Conservation (phyloP, 352 stramenopile genomes). For the Phytophthora capsici region DNA sequence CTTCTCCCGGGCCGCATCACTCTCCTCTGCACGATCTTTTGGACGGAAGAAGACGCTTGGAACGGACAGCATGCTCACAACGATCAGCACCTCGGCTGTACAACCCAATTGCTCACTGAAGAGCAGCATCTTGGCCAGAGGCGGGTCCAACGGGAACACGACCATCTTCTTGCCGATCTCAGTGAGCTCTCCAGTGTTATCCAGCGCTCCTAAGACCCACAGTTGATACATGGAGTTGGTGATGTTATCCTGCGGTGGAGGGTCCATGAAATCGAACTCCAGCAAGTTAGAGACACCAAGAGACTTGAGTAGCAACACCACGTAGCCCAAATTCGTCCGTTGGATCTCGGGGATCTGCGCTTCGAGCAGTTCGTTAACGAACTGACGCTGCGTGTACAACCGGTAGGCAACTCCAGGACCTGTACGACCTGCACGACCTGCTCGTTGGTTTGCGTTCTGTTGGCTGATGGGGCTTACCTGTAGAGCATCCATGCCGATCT, state of each 20-base stretch:
- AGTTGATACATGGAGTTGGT: slow-evolving; percentile 99
- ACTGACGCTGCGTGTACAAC: slow-evolving; percentile 98
- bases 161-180: slow-evolving; percentile 97
- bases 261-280: slow-evolving; percentile 99
- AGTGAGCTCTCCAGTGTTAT: slow-evolving; percentile 97
- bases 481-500: slow-evolving; percentile 99
- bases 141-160: slow-evolving; percentile 98
- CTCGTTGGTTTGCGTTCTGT: slow-evolving; percentile 98
- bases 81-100: slow-evolving; percentile 94
- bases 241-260: slow-evolving; percentile 96
- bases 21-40: slow-evolving; percentile 98
- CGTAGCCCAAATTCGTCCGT: slow-evolving; percentile 97
- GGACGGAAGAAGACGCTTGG: slow-evolving; percentile 97
- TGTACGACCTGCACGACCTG: slow-evolving; percentile 93
- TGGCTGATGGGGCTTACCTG: slow-evolving; percentile 96
- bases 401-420: slow-evolving; percentile 93
- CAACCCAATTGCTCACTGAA: slow-evolving; percentile 95
- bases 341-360: slow-evolving; percentile 99
- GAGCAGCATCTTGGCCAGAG: slow-evolving; percentile 96
- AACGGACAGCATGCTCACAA: slow-evolving; percentile 98
- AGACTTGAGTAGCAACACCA: slow-evolving; percentile 98
- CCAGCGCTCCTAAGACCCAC: slow-evolving; percentile 97
- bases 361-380: slow-evolving; percentile 96
- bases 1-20: slow-evolving; percentile 97
- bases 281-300: slow-evolving; percentile 96